Base-by-base conservation (phyloP, 371 early-diverging fungal genomes). In the Mortierella sp. region DNA sequence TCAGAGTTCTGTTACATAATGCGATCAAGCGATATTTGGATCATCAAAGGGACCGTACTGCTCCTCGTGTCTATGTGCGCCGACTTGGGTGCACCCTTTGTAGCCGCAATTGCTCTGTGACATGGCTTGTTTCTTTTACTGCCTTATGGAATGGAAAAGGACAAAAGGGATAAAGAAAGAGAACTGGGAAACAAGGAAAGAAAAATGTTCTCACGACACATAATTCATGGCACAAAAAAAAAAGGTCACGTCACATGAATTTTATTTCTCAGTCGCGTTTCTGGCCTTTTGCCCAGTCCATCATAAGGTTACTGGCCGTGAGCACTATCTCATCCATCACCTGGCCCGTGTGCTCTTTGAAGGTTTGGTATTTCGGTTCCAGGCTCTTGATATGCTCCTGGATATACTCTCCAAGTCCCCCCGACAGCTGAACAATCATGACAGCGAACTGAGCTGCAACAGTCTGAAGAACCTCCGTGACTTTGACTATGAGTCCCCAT, bases 251-350 rank as follows among this genome's bases (percentile, higher is more conserved):
- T 5, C 37, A 14, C 14, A 11, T 34, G 7, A 7, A 7, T 34
- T 34, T 34, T 34, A 4, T 8, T 57, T 19, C 37, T 12, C 60
- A 75, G 23, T 75, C 70, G 34, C 76, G 69, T 23, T 69, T 76
- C 42, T 76, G 65, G 15, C 65, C 52, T 54, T 76, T 76, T 21
- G 49, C 70, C 78, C 78, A 76, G 62, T 70, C 70, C 53, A 76
- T 57, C 70, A 76, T 76, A 44, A 56, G 24, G 34, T 64, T 61
- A 42, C 51, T 61, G 7, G 48, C 37, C 3, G 58, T 12, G 7
- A 57, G 46, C 11, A 76, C 70, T 12, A 65, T 23, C 32, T 65
- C 62, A 23, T 76, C 78, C 49, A 70, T 52, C 11, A 49, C 48
- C 11, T 31, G 52, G 2, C 65, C 62, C 14, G 57, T 30, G 15